Evolutionary conservation across 2,329 filamentous ascomycete species (phyloP).

Genomic region (Phoma herbarum): DNA sequence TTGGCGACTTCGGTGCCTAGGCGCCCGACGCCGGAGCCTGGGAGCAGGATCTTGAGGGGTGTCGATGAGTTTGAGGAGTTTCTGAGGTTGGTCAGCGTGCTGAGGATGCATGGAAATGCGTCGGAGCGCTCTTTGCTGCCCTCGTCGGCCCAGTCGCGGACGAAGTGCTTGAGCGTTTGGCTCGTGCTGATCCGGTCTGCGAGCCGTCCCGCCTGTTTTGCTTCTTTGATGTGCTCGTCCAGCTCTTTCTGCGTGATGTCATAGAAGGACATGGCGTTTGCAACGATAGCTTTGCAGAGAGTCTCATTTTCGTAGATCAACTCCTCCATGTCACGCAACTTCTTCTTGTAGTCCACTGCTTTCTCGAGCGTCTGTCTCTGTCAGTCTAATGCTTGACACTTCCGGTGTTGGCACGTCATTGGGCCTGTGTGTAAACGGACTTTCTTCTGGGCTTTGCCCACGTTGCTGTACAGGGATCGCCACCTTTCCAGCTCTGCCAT

Average conservation of each 20-base stretch:
- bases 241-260: conserved; percentile 57
- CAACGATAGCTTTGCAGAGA: conserved; percentile 59
- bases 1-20: conserved; percentile 61
- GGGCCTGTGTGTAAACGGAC: background rate
- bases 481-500: conserved; percentile 35
- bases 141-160: conserved; percentile 64
- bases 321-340: conserved; percentile 57
- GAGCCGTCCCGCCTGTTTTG: conserved; percentile 43
- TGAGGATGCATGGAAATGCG: conserved; percentile 49
- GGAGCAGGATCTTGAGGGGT: conserved; percentile 57
- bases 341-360: conserved; percentile 43
- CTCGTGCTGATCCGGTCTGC: conserved; percentile 60
- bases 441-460: conserved; percentile 37
- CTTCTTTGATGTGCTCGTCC: conserved; percentile 53
- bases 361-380: conserved; percentile 28
- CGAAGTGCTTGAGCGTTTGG: conserved; percentile 66
- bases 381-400: no score
- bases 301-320: conserved; percentile 57
- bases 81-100: conserved; percentile 28
- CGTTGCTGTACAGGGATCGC: conserved; percentile 34
- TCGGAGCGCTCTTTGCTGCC: conserved; percentile 58
- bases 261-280: conserved; percentile 59
- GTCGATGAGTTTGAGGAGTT: accelerated
- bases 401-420: no score
- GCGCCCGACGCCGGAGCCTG: conserved; percentile 63